Evolutionary conservation across 352 stramenopile genomes (phyloP).

Genomic region (Globisporangium viniferum): DNA sequence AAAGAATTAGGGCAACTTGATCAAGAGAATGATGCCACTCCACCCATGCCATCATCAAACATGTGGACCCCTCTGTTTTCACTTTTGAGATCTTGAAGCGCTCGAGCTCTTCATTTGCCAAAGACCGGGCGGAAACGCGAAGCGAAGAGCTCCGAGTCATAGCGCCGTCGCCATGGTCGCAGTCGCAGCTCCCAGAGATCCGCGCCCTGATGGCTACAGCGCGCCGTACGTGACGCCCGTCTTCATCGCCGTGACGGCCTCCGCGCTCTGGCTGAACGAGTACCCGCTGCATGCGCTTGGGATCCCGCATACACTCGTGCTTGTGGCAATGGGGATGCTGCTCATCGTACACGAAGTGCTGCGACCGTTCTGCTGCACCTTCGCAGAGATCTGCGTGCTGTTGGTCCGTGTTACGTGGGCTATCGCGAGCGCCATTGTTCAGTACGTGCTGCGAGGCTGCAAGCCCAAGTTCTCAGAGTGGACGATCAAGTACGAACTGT

Average conservation of each 20-base stretch:
- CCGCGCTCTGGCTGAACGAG: not conserved
- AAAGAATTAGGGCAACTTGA: not conserved
- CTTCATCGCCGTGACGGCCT: not conserved
- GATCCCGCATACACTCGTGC: not conserved
- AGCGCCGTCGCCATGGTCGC: not conserved
- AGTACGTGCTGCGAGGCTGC: conserved; percentile 1
- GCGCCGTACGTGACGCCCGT: not conserved
- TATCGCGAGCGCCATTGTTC: not conserved
- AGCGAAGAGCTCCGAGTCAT: not conserved
- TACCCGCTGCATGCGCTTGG: not conserved
- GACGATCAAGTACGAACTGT: conserved; percentile 33
- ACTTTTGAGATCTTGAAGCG: not conserved
- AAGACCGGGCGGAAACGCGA: not conserved
- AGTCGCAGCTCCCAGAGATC: not conserved
- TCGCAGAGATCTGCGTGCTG: not conserved
- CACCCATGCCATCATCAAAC: too few species aligned
- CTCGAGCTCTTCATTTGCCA: not conserved
- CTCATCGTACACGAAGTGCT: not conserved
- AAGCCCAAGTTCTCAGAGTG: conserved; percentile 21
- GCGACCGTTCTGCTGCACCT: not conserved
- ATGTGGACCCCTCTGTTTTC: too few species aligned
- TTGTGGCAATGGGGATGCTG: not conserved
- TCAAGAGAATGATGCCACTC: not conserved
- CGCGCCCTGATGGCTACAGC: not conserved
- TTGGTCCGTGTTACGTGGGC: not conserved